These are phyloP conservation scores for Ceratocystiopsis brevicomis DNA, from an alignment of 2,329 filamentous ascomycete genomes.

Conservation along the genomic window DNA sequence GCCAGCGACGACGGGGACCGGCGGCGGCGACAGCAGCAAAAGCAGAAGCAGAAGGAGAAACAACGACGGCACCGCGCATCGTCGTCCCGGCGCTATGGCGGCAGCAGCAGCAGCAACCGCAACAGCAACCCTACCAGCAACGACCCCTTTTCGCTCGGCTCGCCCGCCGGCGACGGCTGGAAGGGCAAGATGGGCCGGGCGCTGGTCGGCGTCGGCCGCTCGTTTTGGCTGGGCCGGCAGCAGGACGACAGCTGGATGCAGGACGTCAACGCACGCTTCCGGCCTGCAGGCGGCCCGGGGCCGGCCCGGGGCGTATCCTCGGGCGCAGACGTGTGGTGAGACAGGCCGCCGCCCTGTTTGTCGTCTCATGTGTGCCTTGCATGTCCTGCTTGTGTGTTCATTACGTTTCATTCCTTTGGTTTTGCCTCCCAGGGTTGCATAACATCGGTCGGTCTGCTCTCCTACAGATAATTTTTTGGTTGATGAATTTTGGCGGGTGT, in stretches of 20 bases:
- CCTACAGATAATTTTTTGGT: too few species aligned
- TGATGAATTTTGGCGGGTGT: too few species aligned
- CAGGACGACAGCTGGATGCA: slow-evolving; percentile 50
- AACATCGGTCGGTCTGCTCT: too few species aligned
- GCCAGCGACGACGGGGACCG: slow-evolving; percentile 21
- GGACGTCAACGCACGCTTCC: slow-evolving; percentile 26
- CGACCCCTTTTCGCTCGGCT: slow-evolving; percentile 49
- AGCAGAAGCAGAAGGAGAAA: too few species aligned
- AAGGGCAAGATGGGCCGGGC: slow-evolving; percentile 57
- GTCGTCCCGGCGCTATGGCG: too few species aligned
- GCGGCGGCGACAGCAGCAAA: slow-evolving; percentile 3
- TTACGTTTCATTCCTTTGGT: too few species aligned
- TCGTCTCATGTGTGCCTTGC: too few species aligned
- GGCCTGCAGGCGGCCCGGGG: slow-evolving; percentile 2
- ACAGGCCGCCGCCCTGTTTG: too few species aligned
- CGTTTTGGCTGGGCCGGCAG: slow-evolving; percentile 61
- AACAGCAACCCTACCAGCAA: slow-evolving; percentile 1
- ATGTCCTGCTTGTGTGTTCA: too few species aligned
- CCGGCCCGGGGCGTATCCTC: background rate
- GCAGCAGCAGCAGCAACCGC: background rate
- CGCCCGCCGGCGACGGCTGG: slow-evolving; percentile 63
- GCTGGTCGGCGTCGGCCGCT: slow-evolving; percentile 55
- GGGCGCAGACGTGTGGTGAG: background rate
- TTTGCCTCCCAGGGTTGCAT: too few species aligned
- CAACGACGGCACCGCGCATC: slow-evolving; percentile 16